Evolutionary conservation across 148 eudicot species (phyloP).

Genomic region (Persicaria tinctoria): DNA sequence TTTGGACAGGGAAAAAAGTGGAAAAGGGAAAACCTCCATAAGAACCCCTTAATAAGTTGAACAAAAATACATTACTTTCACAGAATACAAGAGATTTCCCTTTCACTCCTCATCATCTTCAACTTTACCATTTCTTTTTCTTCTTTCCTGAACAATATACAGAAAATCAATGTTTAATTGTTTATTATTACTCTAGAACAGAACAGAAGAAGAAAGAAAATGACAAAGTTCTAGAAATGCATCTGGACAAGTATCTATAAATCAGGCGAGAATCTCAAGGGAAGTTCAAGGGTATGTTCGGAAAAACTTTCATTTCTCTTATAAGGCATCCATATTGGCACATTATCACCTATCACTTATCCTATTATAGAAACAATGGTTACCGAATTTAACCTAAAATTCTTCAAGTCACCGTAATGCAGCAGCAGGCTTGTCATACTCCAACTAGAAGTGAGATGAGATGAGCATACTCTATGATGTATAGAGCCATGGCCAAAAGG

Average conservation of each 20-base stretch:
- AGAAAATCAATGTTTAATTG: not conserved
- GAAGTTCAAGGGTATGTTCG: not conserved
- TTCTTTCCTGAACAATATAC: not conserved
- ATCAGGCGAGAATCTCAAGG: conserved; percentile 6
- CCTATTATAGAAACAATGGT: no score
- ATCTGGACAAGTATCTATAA: not conserved
- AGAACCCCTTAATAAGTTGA: not conserved
- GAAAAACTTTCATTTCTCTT: not conserved
- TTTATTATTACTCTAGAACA: not conserved
- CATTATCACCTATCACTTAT: no score
- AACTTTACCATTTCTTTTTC: conserved; percentile 24
- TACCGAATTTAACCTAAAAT: no score
- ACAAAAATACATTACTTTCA: conserved; percentile 26
- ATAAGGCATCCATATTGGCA: no score
- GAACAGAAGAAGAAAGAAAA: not conserved
- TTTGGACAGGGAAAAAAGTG: not conserved
- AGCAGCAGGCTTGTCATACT: no score
- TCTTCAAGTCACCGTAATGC: no score
- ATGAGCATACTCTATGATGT: no score
- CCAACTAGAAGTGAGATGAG: no score
- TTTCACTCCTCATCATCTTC: conserved; percentile 54
- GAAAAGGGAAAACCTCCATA: not conserved
- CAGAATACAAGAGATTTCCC: conserved; percentile 60
- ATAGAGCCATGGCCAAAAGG: no score
- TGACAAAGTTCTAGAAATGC: not conserved